These are phyloP conservation scores for Schwanniomyces yamadae DNA, from an alignment of 805 yeast species.

Conservation along the genomic window DNA sequence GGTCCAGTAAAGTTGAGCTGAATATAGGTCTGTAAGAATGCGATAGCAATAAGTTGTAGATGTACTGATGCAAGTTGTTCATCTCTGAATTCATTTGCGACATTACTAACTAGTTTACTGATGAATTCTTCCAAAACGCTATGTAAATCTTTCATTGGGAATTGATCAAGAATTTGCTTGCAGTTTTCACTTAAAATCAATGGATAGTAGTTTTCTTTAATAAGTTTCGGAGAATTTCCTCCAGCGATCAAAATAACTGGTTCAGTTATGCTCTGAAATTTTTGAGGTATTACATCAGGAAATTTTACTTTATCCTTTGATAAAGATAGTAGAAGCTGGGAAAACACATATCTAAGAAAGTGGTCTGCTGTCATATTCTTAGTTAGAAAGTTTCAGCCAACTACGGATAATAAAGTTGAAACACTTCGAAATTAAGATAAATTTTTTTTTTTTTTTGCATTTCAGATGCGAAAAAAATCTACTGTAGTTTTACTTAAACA, in stretches of 20 bases:
- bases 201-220: slow-evolving; percentile 17
- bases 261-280: slow-evolving; percentile 8
- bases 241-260: slow-evolving; percentile 18
- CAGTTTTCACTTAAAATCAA: slow-evolving; percentile 16
- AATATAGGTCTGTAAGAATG: slow-evolving; percentile 64
- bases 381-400: too few relatives aligned
- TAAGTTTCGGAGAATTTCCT: slow-evolving; percentile 26
- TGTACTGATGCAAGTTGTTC: slow-evolving; percentile 15
- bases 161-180: slow-evolving; percentile 14
- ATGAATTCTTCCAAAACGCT: slow-evolving; percentile 17
- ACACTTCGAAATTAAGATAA: slow-evolving; percentile 17
- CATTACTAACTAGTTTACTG: slow-evolving; percentile 8
- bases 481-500: too few relatives aligned
- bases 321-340: slow-evolving; percentile 8
- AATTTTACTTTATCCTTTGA: slow-evolving; percentile 5
- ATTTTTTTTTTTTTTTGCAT: slow-evolving; percentile 13
- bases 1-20: slow-evolving; percentile 89
- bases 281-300: slow-evolving; percentile 4
- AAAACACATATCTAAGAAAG: slow-evolving; percentile 4
- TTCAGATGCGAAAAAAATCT: too few relatives aligned
- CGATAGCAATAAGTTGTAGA: slow-evolving; percentile 49
- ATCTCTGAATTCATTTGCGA: slow-evolving; percentile 11
- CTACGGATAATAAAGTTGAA: too few relatives aligned
- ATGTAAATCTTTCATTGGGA: slow-evolving; percentile 21
- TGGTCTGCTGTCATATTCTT: slow-evolving; percentile 1